Evolutionary conservation across 1,284 basidiomycete species (phyloP), one percentile per base, ranked within the genome.

Genomic region (Fomitopsis pinicola): DNA sequence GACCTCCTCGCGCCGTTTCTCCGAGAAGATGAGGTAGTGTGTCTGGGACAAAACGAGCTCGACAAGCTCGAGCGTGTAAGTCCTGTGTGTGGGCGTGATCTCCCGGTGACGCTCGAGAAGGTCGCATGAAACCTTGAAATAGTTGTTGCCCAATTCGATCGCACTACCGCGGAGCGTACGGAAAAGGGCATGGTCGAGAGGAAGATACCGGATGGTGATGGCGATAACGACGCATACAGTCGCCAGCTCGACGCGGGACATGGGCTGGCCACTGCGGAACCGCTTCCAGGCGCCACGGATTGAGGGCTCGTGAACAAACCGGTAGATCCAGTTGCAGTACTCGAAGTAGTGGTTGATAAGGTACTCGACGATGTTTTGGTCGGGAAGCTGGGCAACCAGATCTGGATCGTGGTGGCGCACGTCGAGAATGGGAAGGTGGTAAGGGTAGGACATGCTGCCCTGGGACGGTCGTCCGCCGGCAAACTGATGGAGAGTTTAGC

Each of bases 301-400:
- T 5, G 84, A 75, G 2, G 74, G 61, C 59, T 86, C 80, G 72
- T 91, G 87, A 61, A 92, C 82, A 70, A 90, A 86, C 42, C 88
- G 83, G 72, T 91, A 90, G 59, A 91, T 84, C 91, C 90, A 92
- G 72, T 89, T 91, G 79, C 89, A 91, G 68, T 89, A 89, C 67
- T 90, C 87, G 67, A 92, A 92, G 73, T 92, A 92, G 73, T 85
- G 88, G 57, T 76, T 75, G 68, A 92, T 80, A 58, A 92, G 84
- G 35, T 81, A 82, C 68, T 92, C 90, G 66, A 91, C 86, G 57
- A 85, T 76, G 55, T 86, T 81, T 55, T 86, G 73, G 40, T 82
- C 76, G 1, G 91, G 91, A 2, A 92, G 80, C 63, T 82, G 74
- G 5, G 77, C 76, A 63, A 90, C 79, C 17, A 92, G 79, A 72